Percentiles rank a stretch among this genome's conserved stretches.
These are phyloP conservation scores for Aspergillus hortae DNA, from an alignment of 2,329 filamentous ascomycete genomes.

Conservation along the genomic window DNA sequence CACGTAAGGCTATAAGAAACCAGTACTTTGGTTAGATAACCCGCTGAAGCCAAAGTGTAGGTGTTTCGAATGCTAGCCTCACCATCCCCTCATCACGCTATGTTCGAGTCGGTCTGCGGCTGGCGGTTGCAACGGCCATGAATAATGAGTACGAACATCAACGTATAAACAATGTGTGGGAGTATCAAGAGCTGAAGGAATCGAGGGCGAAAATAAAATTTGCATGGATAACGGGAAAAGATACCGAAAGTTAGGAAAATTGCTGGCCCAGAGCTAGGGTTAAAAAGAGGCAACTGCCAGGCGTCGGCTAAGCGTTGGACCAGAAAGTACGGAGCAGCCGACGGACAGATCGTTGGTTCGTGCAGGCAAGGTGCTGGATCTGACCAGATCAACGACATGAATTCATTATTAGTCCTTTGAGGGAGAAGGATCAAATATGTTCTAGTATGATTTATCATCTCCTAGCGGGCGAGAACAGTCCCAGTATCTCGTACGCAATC, in stretches of 20 bases:
- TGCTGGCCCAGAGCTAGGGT: background rate
- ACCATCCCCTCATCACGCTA: conserved; percentile 39
- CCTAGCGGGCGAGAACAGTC: background rate
- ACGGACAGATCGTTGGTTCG: conserved; percentile 18
- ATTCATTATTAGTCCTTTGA: background rate
- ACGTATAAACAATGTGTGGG: conserved; percentile 3
- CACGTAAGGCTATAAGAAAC: conserved; percentile 29
- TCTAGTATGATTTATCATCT: background rate
- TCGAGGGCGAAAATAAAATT: background rate
- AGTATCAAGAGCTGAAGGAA: background rate
- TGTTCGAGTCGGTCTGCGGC: conserved; percentile 17
- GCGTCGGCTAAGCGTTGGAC: conserved; percentile 14
- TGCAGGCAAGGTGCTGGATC: conserved; percentile 13
- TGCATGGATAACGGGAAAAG: background rate
- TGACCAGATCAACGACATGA: too few relatives aligned
- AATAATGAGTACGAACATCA: conserved; percentile 15
- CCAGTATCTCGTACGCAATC: background rate
- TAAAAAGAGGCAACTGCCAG: background rate
- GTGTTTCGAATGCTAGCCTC: conserved; percentile 10
- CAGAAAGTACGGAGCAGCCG: conserved; percentile 5
- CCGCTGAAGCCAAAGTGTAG: background rate
- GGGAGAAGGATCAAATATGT: background rate
- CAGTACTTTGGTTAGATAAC: background rate
- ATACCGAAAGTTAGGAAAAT: conserved; percentile 4
- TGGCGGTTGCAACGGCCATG: conserved; percentile 18